Evolutionary conservation across 805 yeast species (phyloP), one percentile per base, ranked within the genome.

Genomic region (Cyberlindnera sargentensis): DNA sequence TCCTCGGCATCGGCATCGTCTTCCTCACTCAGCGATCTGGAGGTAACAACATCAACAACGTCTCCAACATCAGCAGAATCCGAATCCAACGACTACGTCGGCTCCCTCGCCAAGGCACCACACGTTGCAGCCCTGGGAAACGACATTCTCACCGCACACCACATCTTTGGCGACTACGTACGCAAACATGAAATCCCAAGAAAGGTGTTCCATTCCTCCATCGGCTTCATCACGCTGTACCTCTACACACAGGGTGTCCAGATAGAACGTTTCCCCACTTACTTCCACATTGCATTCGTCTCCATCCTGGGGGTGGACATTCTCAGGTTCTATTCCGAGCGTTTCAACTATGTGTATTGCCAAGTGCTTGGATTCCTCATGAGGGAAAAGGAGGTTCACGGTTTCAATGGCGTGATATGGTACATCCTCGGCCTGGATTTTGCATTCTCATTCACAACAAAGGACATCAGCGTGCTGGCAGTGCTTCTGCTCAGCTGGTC

Each of bases 401-500:
- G 71, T 10, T 80, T 75, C 55, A 93, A 93, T 60, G 99, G 99
- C 7, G 89, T 84, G 8, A 73, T 88, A 40, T 93, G 89, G 84
- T 93, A 88, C 61, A 66, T 89, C 33, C 68, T 84, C 2, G 99
- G 99, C 5, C 66, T 88, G 37, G 67, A 78, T 26, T 66, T 87
- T 49, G 87, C 89, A 8, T 85, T 89, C 56, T 48, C 72, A 1
- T 62, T 79, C 24, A 82, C 79, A 55, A 80, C 91, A 10, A 87
- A 88, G 64, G 99, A 93, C 57, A 80, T 93, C 39, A 71, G 82
- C 1, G 68, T 90, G 27, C 72, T 88, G 68, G 72, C 95, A 24
- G 79, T 89, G 3, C 70, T 89, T 50, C 68, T 91, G 40, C 73
- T 93, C 49, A 85, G 96, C 58, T 93, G 98, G 98, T 89, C 95